These are phyloP conservation scores for Zymoseptoria pseudotritici DNA, from an alignment of 2,329 filamentous ascomycete genomes.

Conservation along the genomic window DNA sequence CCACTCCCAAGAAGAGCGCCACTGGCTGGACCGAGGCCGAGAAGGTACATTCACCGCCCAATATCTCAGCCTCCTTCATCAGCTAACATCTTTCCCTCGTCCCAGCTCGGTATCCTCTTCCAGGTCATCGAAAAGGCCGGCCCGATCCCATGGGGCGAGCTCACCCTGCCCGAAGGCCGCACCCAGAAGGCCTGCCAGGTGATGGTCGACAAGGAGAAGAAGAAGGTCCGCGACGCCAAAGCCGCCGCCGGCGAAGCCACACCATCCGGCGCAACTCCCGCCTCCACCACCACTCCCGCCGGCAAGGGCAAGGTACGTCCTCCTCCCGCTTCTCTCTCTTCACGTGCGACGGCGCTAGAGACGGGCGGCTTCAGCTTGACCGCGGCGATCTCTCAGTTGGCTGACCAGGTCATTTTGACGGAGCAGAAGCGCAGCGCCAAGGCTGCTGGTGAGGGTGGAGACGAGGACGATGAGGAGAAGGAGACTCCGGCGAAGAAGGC, in stretches of 20 bases:
- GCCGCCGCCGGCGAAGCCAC: constrained; percentile 5
- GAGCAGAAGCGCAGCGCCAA: constrained; percentile 19
- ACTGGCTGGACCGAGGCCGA: constrained; percentile 27
- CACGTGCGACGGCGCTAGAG: neutral
- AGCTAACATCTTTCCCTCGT: neutral
- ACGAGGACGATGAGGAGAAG: constrained; percentile 3
- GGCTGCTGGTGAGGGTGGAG: constrained; percentile 10
- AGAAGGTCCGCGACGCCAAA: constrained; percentile 19
- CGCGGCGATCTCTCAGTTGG: neutral
- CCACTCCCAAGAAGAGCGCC: constrained; percentile 1
- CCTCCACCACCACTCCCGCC: constrained; percentile 1
- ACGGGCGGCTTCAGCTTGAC: constrained; percentile 2
- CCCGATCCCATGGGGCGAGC: constrained; percentile 23
- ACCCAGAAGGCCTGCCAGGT: constrained; percentile 24
- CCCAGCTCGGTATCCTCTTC: constrained; percentile 22
- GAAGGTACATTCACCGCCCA: constrained; percentile 16
- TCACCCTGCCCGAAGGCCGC: constrained; percentile 26
- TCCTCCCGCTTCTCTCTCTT: neutral
- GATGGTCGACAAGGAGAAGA: constrained; percentile 29
- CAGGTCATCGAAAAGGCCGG: constrained; percentile 23
- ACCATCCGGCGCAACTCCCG: neutral
- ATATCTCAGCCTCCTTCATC: neutral
- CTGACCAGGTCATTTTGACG: neutral
- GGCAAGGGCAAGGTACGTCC: constrained; percentile 12
- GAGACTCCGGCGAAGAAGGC: constrained; percentile 6